phyloP scores from a whole-genome alignment of 805 yeast genomes.

The Kodamaea laetipori region DNA sequence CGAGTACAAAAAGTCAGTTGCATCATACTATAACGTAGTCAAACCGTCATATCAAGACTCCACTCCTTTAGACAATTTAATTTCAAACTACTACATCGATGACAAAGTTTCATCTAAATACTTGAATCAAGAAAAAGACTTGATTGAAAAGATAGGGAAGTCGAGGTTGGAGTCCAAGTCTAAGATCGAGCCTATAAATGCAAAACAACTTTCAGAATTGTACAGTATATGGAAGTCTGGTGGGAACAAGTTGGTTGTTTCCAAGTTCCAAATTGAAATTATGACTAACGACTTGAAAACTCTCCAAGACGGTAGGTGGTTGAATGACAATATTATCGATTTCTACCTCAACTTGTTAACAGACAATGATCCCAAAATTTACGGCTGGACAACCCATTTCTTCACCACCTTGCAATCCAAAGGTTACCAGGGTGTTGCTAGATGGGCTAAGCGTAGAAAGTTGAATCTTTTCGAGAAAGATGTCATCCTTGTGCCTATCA shows the following conservation, averaged over 20 bases:
- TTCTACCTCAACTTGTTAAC: conserved; percentile 64
- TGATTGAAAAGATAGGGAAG: conserved; percentile 9
- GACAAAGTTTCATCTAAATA: conserved; percentile 13
- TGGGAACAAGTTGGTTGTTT: conserved; percentile 27
- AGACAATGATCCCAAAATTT: conserved; percentile 46
- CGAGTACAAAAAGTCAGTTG: conserved; percentile 22
- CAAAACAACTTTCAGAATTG: conserved; percentile 35
- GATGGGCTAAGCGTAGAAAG: conserved; percentile 83
- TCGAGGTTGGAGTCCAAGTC: conserved; percentile 10
- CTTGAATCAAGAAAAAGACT: conserved; percentile 15
- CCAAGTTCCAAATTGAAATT: conserved; percentile 57
- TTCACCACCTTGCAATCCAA: conserved; percentile 66
- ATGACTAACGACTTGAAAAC: conserved; percentile 69
- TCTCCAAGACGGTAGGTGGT: conserved; percentile 72
- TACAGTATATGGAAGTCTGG: conserved; percentile 34
- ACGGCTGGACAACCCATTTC: conserved; percentile 87
- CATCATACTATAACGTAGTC: conserved; percentile 28
- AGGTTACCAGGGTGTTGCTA: conserved; percentile 79
- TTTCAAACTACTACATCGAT: conserved; percentile 16
- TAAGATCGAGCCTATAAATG: conserved; percentile 24
- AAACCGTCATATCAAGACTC: conserved; percentile 22
- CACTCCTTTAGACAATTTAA: conserved; percentile 27
- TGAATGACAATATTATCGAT: conserved; percentile 90
- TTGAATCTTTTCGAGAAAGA: conserved; percentile 64
- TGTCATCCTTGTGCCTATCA: conserved; percentile 80